These are phyloP conservation scores for Penicillium egyptiacum DNA, from an alignment of 495 filamentous ascomycete genomes.

Conservation along the genomic window DNA sequence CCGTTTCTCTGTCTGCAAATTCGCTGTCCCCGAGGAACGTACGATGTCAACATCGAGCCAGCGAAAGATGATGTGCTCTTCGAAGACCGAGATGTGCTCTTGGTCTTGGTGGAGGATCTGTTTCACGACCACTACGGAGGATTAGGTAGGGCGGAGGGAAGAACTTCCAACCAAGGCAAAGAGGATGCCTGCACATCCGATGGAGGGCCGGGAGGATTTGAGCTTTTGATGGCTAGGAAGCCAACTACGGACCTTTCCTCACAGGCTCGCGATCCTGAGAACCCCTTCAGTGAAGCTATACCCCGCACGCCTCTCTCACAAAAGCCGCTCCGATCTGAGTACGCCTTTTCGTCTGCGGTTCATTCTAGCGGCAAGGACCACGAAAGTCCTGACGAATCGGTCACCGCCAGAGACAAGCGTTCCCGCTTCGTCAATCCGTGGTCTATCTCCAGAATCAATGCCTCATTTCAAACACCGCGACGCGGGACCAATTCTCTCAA, in stretches of 20 bases:
- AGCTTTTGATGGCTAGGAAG: constrained; percentile 29
- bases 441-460: constrained; percentile 33
- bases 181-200: neutral
- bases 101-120: constrained; percentile 53
- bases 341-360: neutral
- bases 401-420: neutral
- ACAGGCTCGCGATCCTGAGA: neutral
- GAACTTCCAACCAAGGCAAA: constrained; percentile 10
- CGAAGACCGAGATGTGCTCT: constrained; percentile 54
- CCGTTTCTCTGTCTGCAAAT: constrained; percentile 78
- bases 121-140: constrained; percentile 58
- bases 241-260: neutral
- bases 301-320: neutral
- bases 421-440: constrained; percentile 32
- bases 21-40: constrained; percentile 64
- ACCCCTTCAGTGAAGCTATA: neutral
- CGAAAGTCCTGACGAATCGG: neutral
- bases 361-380: neutral
- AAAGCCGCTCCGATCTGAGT: neutral
- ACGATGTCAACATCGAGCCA: constrained; percentile 89
- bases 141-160: constrained; percentile 11
- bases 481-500: neutral
- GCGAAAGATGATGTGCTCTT: constrained; percentile 89
- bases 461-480: constrained; percentile 18
- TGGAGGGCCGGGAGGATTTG: constrained; percentile 14